phyloP scores from a whole-genome alignment of 495 filamentous ascomycete species.

The Podospora fimiseda region DNA sequence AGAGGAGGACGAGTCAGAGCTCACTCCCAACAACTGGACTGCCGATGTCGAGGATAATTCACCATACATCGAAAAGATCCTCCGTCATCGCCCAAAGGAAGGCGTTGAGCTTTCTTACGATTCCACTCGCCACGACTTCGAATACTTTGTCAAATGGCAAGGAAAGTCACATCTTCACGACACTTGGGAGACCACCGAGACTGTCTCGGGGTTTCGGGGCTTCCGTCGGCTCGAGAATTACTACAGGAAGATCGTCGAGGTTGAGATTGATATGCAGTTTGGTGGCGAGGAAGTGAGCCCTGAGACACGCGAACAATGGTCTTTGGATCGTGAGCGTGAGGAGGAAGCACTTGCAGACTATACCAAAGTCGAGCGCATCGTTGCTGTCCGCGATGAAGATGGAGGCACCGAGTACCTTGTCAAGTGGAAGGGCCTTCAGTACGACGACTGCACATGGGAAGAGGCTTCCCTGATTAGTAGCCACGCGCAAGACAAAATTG shows the following conservation, averaged over 20 bases:
- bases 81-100: slow-evolving; percentile 75
- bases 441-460: slow-evolving; percentile 95
- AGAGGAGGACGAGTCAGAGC: slow-evolving; percentile 57
- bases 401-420: slow-evolving; percentile 78
- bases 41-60: slow-evolving; percentile 58
- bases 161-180: slow-evolving; percentile 89
- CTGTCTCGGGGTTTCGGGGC: slow-evolving; percentile 55
- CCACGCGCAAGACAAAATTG: slow-evolving; percentile 78
- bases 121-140: slow-evolving; percentile 69
- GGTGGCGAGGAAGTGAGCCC: slow-evolving; percentile 64
- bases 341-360: slow-evolving; percentile 78
- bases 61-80: slow-evolving; percentile 80
- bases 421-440: slow-evolving; percentile 87
- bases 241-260: slow-evolving; percentile 69
- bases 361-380: slow-evolving; percentile 86
- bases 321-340: slow-evolving; percentile 79
- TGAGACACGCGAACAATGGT: slow-evolving; percentile 87
- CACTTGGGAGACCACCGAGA: slow-evolving; percentile 80
- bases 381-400: slow-evolving; percentile 68
- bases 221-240: slow-evolving; percentile 90
- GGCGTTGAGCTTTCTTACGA: slow-evolving; percentile 53
- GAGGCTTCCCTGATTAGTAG: slow-evolving; percentile 62
- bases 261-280: slow-evolving; percentile 62
- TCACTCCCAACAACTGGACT: slow-evolving; percentile 59
- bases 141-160: slow-evolving; percentile 98